A percentile compares a stretch with the other conserved stretches of the same genome.
These are phyloP conservation scores for Quercus berberidifolia DNA, from an alignment of 306 rosid species.

Conservation along the genomic window DNA sequence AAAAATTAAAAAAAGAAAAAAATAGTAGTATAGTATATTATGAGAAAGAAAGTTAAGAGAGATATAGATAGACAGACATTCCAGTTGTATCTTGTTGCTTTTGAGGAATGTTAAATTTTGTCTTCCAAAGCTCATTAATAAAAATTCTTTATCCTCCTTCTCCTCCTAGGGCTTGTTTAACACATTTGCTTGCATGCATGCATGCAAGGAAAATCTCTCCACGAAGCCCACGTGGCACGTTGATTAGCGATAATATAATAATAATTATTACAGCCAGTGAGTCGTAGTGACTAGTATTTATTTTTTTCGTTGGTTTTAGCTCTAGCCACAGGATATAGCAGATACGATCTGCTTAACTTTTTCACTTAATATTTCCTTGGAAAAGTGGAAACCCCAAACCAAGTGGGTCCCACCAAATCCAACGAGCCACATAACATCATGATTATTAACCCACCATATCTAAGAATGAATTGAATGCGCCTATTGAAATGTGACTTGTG, in stretches of 20 bases:
- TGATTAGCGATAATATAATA: constrained; percentile 25
- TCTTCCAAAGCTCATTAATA: constrained; percentile 51
- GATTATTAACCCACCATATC: constrained; percentile 17
- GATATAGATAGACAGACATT: constrained; percentile 74
- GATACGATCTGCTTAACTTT: constrained; percentile 27
- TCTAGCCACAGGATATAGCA: constrained; percentile 1
- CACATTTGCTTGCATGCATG: constrained; percentile 71
- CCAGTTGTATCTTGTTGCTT: constrained; percentile 95
- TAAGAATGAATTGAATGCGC: background rate
- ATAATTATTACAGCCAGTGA: background rate
- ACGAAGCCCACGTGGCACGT: constrained; percentile 66
- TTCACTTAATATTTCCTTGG: constrained; percentile 28
- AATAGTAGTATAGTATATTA: background rate
- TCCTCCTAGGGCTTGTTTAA: constrained; percentile 13
- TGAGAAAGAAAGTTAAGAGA: constrained; percentile 3
- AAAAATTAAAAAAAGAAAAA: constrained; percentile 15
- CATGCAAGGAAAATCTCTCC: constrained; percentile 35
- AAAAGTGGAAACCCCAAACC: constrained; percentile 36
- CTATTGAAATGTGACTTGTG: constrained; percentile 12
- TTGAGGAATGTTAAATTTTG: constrained; percentile 61
- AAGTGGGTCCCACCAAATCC: constrained; percentile 80
- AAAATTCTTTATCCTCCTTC: background rate
- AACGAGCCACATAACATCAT: constrained; percentile 64
- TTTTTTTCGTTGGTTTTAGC: constrained; percentile 15
- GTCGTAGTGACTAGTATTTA: background rate